These are phyloP conservation scores for Suillus clintonianus DNA, from an alignment of 768 basidiomycete genomes.

Conservation along the genomic window DNA sequence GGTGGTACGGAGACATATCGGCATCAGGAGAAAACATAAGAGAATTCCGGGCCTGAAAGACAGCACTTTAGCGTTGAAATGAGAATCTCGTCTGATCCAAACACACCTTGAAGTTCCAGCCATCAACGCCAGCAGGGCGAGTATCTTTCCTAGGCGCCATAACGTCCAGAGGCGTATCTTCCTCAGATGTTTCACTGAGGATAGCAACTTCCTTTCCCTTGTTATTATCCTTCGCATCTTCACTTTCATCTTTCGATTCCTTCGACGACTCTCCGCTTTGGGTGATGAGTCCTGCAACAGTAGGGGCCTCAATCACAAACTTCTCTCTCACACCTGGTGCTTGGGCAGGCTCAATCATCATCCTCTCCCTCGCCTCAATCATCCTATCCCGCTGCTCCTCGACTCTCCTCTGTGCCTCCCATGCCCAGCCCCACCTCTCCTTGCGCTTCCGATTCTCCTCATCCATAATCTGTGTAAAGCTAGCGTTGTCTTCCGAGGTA, in stretches of 20 bases:
- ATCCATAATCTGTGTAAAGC: conserved; percentile 90
- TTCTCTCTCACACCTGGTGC: conserved; percentile 68
- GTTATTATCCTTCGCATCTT: conserved; percentile 18
- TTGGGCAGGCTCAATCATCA: conserved; percentile 69
- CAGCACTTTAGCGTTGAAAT: conserved; percentile 4
- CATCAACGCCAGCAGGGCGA: conserved; percentile 71
- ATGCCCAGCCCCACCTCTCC: conserved; percentile 90
- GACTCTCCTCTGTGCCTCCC: conserved; percentile 85
- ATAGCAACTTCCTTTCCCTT: conserved; percentile 24
- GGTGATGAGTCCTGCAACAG: conserved; percentile 55
- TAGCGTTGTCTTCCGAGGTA: conserved; percentile 97
- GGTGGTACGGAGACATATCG: conserved; percentile 77
- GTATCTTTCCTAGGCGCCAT: conserved; percentile 81
- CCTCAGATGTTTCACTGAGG: conserved; percentile 26
- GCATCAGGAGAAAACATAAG: conserved; percentile 96
- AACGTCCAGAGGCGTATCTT: conserved; percentile 53
- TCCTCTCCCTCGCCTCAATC: conserved; percentile 65
- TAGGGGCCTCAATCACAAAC: conserved; percentile 63
- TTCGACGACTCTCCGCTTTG: conserved; percentile 20
- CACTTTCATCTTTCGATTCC: conserved; percentile 26
- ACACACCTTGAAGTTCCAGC: conserved; percentile 79
- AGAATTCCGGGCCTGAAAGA: conserved; percentile 79
- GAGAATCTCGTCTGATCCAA: not conserved
- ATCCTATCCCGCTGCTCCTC: conserved; percentile 65
- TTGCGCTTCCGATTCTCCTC: conserved; percentile 83